Evolutionary conservation across 441 rosid genomes (phyloP).

Genomic region (Eutrema salsugineum): DNA sequence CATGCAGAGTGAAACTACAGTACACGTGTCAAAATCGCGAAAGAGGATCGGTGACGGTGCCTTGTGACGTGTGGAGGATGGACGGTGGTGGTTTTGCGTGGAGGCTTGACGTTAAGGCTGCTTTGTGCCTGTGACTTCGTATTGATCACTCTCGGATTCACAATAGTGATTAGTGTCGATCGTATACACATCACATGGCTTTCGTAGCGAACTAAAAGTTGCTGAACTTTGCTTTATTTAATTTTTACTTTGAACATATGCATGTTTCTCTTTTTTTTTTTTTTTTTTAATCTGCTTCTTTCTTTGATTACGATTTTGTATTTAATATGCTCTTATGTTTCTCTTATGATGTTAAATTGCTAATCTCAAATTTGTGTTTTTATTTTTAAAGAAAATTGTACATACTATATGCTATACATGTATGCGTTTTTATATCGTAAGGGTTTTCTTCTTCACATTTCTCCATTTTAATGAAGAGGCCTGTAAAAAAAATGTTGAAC

Average conservation of each 20-base stretch:
- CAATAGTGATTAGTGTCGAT: background rate
- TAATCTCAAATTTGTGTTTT: background rate
- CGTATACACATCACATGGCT: background rate
- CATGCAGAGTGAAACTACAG: slow-evolving; percentile 71
- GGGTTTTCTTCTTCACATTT: background rate
- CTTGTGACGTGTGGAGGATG: slow-evolving; percentile 89
- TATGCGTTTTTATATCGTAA: background rate
- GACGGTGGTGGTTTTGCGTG: slow-evolving; percentile 78
- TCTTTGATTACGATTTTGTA: background rate
- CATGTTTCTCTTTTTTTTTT: background rate
- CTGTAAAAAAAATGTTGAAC: background rate
- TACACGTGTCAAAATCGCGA: slow-evolving; percentile 41
- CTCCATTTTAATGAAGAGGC: background rate
- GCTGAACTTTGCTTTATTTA: background rate
- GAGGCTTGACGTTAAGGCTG: slow-evolving; percentile 84
- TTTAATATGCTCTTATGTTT: background rate
- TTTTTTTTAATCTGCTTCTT: background rate
- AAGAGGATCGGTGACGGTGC: slow-evolving; percentile 50
- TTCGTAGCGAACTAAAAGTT: background rate
- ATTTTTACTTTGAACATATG: slow-evolving; percentile 18
- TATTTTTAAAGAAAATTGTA: background rate
- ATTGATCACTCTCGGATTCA: background rate
- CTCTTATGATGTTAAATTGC: background rate
- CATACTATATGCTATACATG: background rate
- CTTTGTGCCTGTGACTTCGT: slow-evolving; percentile 47